Evolutionary conservation across 2,329 filamentous ascomycete species (phyloP), one percentile per base, ranked within the genome.

Genomic region (Dactylonectria estremocensis): DNA sequence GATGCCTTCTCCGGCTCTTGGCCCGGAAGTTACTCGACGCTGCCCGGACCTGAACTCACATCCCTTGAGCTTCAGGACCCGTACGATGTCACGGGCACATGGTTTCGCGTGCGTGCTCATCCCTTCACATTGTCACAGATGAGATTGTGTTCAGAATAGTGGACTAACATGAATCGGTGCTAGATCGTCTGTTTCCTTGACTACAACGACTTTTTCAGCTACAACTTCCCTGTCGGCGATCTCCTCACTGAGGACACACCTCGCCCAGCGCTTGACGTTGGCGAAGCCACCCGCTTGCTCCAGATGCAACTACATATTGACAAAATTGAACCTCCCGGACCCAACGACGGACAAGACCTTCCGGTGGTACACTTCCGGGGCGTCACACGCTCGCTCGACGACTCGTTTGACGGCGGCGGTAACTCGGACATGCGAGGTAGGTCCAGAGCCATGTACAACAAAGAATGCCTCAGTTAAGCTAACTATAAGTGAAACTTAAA

Each of bases 321-420:
- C 0, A 81, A 81, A 4, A 85, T 94, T 52, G 88, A 91, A 68
- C 78, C 85, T 0, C 88, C 92, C 0, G 88, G 86, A 0, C 84
- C 84, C 6, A 84, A 87, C 0, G 89, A 93, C 66, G 86, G 87
- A 3, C 83, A 87, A 53, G 84, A 79, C 1, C 82, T 88, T 2
- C 92, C 92, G 0, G 84, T 93, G 0, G 92, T 94, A 8, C 85
- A 92, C 74, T 95, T 94, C 74, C 82, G 82, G 48, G 93, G 93
- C 8, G 83, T 82, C 11, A 90, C 89, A 3, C 83, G 87, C 40
- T 88, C 89, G 4, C 79, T 93, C 7, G 90, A 93, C 73, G 87
- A 88, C 24, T 83, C 83, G 10, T 91, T 88, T 85, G 91, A 94
- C 75, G 88, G 90, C 4, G 92, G 93, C 75, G 90, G 90, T 20